These are phyloP conservation scores for Inonotus obliquus DNA, from an alignment of 1,284 basidiomycete genomes.

Conservation along the genomic window DNA sequence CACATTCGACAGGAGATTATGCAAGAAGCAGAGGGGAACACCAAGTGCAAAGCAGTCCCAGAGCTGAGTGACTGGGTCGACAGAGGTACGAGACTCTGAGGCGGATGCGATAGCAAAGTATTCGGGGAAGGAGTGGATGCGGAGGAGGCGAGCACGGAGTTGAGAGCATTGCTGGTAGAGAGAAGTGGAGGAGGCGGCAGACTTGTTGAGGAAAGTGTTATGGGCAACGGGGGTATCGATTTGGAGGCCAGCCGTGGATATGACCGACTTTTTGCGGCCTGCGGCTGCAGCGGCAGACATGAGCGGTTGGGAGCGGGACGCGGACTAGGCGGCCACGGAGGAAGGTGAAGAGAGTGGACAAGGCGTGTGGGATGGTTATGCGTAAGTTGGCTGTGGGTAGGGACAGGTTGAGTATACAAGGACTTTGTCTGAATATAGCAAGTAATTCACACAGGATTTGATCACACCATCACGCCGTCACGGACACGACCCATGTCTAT, in stretches of 20 bases:
- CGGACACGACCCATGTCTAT: not conserved
- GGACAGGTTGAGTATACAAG: not conserved
- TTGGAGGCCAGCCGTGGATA: slow-evolving; percentile 56
- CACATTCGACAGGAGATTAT: slow-evolving; percentile 80
- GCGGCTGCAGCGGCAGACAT: slow-evolving; percentile 67
- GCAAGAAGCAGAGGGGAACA: slow-evolving; percentile 91
- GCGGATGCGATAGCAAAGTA: slow-evolving; percentile 61
- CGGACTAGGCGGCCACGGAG: slow-evolving; percentile 10
- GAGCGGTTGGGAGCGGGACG: slow-evolving; percentile 23
- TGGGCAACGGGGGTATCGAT: slow-evolving; percentile 72
- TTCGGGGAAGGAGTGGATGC: slow-evolving; percentile 63
- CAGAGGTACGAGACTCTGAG: slow-evolving; percentile 61
- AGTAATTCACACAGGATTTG: not conserved
- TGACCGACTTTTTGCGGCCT: slow-evolving; percentile 79
- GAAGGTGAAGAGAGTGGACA: slow-evolving; percentile 4
- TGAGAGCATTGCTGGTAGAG: slow-evolving; percentile 86
- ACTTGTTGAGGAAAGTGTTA: slow-evolving; percentile 83
- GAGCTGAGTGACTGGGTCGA: slow-evolving; percentile 87
- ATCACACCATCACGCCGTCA: not conserved
- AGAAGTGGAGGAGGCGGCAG: slow-evolving; percentile 74
- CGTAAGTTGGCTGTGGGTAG: not conserved
- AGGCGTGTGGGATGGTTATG: slow-evolving; percentile 9
- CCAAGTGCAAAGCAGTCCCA: slow-evolving; percentile 94
- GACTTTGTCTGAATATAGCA: not conserved
- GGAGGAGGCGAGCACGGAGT: slow-evolving; percentile 67